Base-by-base conservation (phyloP, 345 rosid species). In the Kernera saxatilis region DNA sequence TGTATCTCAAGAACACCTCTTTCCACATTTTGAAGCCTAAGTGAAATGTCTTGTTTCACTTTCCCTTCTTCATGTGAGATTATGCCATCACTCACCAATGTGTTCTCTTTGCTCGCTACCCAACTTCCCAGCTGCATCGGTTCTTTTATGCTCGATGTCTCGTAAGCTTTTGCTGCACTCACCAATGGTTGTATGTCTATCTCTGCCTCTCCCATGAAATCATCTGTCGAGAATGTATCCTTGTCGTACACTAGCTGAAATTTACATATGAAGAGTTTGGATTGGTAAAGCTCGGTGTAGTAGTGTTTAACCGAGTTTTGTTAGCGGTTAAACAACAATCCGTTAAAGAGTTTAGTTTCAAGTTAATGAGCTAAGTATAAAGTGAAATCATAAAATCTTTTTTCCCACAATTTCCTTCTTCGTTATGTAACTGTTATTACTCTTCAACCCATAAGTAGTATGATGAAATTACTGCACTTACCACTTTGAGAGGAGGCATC, bases 161-260 rank as follows among this genome's bases (percentile, higher is more conserved):
- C 96, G 21, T 75, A 80, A 22, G 93, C 95, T 83, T 80, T 86
- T 17, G 99, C 97, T n/a, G 93, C 92, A 49, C 81, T 32, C 21
- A 94, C 82, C 60, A 94, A 82, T 6, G 98, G 92, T 75, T 94
- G 95, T 66, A 92, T 94, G 82, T 94, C 97, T n/a, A 94, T 89
- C 82, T 94, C 98, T 0, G 98, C 93, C 59, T 91, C 97, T 35
- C 99, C 99, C 98, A 91, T 94, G 73, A 91, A 94, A 83, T 94
- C 97, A 66, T 94, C 96, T 0, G 87, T 76, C 32, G 85, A 65
- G 79, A 94, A 94, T 8, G 86, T 89, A 72, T 94, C 99, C 75
- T 91, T 94, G 60, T 94, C 99, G 41, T 85, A 91, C 62, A 91
- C 96, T 57, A 86, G 69, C 97, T 91, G 91, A 71, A 81, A 17